Evolutionary conservation across 1,139 yeast genomes (phyloP).

Genomic region (Debaryomyces coudertii): DNA sequence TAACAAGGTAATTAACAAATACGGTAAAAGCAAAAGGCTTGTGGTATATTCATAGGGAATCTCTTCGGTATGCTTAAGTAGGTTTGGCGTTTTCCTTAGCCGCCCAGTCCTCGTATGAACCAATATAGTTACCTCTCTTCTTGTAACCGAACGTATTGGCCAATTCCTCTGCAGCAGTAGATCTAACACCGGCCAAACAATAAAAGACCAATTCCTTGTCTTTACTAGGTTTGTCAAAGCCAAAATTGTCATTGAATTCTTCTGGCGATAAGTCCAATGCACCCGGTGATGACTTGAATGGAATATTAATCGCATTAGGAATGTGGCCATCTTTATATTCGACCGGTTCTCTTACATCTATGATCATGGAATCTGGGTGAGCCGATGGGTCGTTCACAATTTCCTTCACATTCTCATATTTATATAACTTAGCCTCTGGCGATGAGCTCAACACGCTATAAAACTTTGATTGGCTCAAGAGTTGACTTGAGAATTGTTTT

Average conservation of each 20-base stretch:
- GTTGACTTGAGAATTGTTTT: constrained; percentile 3
- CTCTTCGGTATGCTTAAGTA: background rate
- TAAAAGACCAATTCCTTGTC: constrained; percentile 82
- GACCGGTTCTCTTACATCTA: constrained; percentile 91
- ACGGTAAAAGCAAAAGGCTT: background rate
- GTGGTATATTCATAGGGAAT: background rate
- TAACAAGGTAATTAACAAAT: constrained; percentile 7
- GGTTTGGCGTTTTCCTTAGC: constrained; percentile 39
- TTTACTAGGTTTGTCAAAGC: constrained; percentile 76
- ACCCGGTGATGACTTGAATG: constrained; percentile 92
- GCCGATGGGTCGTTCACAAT: constrained; percentile 43
- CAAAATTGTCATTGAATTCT: constrained; percentile 80
- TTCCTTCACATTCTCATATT: constrained; percentile 58
- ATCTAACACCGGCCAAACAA: constrained; percentile 92
- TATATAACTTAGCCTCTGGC: constrained; percentile 54
- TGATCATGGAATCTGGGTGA: constrained; percentile 52
- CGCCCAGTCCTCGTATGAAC: constrained; percentile 88
- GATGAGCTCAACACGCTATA: constrained; percentile 36
- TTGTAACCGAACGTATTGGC: constrained; percentile 89
- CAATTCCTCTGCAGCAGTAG: constrained; percentile 86
- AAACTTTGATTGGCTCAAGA: constrained; percentile 17
- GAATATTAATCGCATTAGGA: constrained; percentile 85
- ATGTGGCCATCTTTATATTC: constrained; percentile 75
- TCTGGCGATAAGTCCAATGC: constrained; percentile 80
- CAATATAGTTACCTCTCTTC: constrained; percentile 75